A percentile compares a stretch with the other conserved stretches of the same genome.
Evolutionary conservation across 2,329 filamentous ascomycete species (phyloP).

Genomic region (Aspergillus ibericus): DNA sequence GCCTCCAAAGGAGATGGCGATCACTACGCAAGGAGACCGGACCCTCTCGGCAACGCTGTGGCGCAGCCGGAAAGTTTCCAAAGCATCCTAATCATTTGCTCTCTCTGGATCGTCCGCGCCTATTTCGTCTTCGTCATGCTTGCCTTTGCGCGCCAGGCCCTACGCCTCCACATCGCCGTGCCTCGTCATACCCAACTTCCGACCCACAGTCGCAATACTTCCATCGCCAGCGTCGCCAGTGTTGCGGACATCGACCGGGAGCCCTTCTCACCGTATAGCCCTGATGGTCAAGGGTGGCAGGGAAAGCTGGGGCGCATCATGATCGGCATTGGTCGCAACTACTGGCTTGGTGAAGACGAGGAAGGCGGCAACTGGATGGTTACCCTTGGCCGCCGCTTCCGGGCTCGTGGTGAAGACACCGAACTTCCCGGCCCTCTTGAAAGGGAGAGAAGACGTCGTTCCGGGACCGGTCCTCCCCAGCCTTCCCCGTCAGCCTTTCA

Average conservation of each 20-base stretch:
- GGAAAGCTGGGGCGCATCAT: conserved; percentile 77
- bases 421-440: conserved; percentile 49
- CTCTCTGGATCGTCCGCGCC: conserved; percentile 71
- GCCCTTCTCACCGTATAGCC: conserved; percentile 67
- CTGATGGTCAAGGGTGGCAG: conserved; percentile 76
- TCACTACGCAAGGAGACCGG: conserved; percentile 35
- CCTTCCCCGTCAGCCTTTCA: conserved; percentile 41
- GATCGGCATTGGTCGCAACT: conserved; percentile 70
- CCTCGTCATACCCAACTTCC: conserved; percentile 41
- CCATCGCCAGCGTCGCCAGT: conserved; percentile 50
- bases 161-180: conserved; percentile 60
- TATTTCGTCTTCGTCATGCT: conserved; percentile 86
- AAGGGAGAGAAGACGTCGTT: conserved; percentile 61
- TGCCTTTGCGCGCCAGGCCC: conserved; percentile 73
- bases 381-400: conserved; percentile 62
- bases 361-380: conserved; percentile 65
- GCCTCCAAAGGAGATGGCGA: conserved; percentile 54
- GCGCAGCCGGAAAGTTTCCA: conserved; percentile 67
- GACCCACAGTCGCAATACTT: conserved; percentile 45
- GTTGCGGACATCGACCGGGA: conserved; percentile 55
- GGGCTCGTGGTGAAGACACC: conserved; percentile 45
- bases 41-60: conserved; percentile 63
- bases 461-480: conserved; percentile 58
- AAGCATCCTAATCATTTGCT: conserved; percentile 73
- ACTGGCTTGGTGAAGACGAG: conserved; percentile 73